phyloP scores from a whole-genome alignment of 2,329 filamentous ascomycete genomes.

The Clonostachys byssicola region DNA sequence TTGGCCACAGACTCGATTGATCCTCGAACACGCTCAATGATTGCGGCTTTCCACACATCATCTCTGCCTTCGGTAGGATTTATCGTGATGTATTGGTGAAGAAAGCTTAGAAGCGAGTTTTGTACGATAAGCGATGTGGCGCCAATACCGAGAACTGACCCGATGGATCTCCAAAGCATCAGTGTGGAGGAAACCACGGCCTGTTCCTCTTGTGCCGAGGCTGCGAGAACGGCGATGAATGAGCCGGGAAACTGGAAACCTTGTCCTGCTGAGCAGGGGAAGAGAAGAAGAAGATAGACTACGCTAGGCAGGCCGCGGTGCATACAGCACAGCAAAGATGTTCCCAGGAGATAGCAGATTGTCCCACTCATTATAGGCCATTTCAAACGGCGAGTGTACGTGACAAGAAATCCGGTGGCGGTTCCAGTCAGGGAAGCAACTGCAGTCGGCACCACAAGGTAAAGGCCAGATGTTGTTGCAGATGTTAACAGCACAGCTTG shows the following conservation, averaged over 20 bases:
- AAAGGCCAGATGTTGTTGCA: constrained; percentile 68
- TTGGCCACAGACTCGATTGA: constrained; percentile 49
- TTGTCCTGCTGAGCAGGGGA: constrained; percentile 52
- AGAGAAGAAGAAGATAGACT: constrained; percentile 51
- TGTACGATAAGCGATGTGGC: constrained; percentile 69
- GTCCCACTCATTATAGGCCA: constrained; percentile 52
- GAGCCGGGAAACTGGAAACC: constrained; percentile 63
- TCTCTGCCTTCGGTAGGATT: constrained; percentile 26
- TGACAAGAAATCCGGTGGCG: constrained; percentile 58
- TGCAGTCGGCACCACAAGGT: constrained; percentile 61
- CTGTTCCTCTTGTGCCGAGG: constrained; percentile 55
- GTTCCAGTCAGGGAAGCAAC: constrained; percentile 51
- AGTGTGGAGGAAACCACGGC: constrained; percentile 68
- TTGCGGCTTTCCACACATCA: constrained; percentile 40
- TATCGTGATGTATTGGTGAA: constrained; percentile 49
- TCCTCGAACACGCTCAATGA: constrained; percentile 46
- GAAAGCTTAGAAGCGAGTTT: constrained; percentile 59
- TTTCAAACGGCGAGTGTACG: constrained; percentile 54
- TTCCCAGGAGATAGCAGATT: constrained; percentile 42
- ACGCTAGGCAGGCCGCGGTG: constrained; percentile 43
- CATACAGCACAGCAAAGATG: constrained; percentile 43
- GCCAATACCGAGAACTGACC: constrained; percentile 70
- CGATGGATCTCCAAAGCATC: constrained; percentile 67
- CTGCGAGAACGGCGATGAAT: constrained; percentile 59
- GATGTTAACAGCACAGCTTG: constrained; percentile 68